These are phyloP conservation scores for Metschnikowia matae DNA, from an alignment of 805 yeast genomes.

Conservation along the genomic window DNA sequence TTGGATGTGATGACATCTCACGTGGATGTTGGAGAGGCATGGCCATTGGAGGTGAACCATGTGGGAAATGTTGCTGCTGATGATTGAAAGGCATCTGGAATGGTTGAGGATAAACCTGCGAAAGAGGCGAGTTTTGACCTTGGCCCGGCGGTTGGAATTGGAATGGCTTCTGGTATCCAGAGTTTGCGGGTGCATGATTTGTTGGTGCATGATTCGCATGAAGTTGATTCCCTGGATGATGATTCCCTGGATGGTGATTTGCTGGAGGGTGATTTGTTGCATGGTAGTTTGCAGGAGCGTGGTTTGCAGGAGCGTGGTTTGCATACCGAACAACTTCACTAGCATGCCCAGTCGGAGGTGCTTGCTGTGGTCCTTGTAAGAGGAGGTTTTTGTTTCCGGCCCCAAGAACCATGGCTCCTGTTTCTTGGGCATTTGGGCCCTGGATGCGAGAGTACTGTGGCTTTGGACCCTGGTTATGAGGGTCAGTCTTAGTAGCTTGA, in stretches of 20 bases:
- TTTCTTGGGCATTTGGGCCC: background rate
- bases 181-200: background rate
- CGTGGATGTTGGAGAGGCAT: background rate
- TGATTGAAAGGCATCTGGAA: background rate
- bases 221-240: background rate
- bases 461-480: background rate
- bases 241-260: background rate
- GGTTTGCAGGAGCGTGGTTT: background rate
- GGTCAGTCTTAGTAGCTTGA: background rate
- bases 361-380: background rate
- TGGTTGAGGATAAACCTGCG: slow-evolving; percentile 2
- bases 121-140: slow-evolving; percentile 1
- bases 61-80: background rate
- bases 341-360: background rate
- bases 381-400: background rate
- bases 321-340: background rate
- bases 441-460: background rate
- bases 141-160: background rate
- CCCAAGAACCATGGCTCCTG: background rate
- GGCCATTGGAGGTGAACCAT: background rate
- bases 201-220: background rate
- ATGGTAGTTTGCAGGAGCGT: background rate
- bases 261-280: no score
- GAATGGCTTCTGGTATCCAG: background rate
- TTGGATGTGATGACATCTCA: background rate